Percentiles rank a stretch among this genome's conserved stretches.
These are phyloP conservation scores for Podaxis pistillaris DNA, from an alignment of 768 basidiomycete species.

Conservation along the genomic window DNA sequence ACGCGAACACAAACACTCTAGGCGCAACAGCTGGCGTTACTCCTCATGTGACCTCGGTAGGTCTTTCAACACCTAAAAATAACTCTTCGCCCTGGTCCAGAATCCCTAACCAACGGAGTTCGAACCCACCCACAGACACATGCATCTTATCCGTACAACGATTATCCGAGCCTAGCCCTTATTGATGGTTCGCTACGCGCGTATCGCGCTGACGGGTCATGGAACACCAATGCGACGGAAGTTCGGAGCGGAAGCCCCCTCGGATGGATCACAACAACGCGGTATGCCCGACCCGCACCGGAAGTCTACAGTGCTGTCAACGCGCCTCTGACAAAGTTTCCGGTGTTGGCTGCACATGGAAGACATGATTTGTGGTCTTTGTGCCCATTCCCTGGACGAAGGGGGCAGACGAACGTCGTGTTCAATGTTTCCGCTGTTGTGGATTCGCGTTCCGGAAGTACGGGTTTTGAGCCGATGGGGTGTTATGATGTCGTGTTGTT, in stretches of 20 bases:
- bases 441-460: not conserved
- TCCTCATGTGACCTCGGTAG: constrained; percentile 44
- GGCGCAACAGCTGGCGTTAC: constrained; percentile 36
- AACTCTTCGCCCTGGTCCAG: not conserved
- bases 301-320: constrained; percentile 34
- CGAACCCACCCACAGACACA: constrained; percentile 17
- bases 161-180: constrained; percentile 42
- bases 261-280: constrained; percentile 36
- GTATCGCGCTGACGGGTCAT: constrained; percentile 29
- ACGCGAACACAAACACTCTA: constrained; percentile 9
- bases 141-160: constrained; percentile 49
- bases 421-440: constrained; percentile 13
- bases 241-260: constrained; percentile 29
- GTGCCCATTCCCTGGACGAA: constrained; percentile 29
- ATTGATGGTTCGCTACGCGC: constrained; percentile 37
- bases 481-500: constrained; percentile 13
- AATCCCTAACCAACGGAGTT: not conserved
- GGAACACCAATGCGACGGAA: constrained; percentile 39
- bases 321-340: constrained; percentile 18
- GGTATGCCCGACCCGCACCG: constrained; percentile 28
- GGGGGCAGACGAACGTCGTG: constrained; percentile 15
- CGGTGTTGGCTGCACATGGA: constrained; percentile 32
- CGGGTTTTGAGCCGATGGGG: not conserved
- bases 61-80: constrained; percentile 15
- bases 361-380: constrained; percentile 36